Percentiles rank a stretch among this genome's conserved stretches.
phyloP scores from a whole-genome alignment of 2,329 filamentous ascomycete species.

The Sclerotinia subarctica region DNA sequence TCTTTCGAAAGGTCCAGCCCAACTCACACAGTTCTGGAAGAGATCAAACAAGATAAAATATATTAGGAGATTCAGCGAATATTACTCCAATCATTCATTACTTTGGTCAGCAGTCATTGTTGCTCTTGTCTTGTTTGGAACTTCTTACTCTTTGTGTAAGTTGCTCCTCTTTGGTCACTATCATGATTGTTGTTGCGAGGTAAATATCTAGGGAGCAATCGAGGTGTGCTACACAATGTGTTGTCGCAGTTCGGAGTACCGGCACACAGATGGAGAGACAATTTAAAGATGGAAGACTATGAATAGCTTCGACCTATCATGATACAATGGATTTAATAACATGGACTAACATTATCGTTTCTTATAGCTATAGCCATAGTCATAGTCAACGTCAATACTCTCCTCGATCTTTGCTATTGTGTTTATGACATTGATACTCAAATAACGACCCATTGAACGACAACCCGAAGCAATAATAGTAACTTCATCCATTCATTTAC shows the following conservation, averaged over 20 bases:
- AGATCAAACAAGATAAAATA: constrained; percentile 1
- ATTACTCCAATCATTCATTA: constrained; percentile 16
- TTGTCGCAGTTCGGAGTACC: background rate
- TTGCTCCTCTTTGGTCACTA: constrained; percentile 3
- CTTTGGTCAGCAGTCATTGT: constrained; percentile 1
- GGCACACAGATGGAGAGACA: background rate
- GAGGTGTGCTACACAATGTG: background rate
- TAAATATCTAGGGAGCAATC: background rate
- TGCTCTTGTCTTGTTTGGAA: constrained; percentile 19
- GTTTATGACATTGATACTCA: constrained; percentile 15
- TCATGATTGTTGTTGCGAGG: background rate
- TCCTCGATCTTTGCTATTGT: constrained; percentile 1
- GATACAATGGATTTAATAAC: background rate
- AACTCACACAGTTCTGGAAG: background rate
- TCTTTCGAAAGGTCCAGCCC: constrained; percentile 31
- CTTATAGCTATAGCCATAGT: constrained; percentile 12
- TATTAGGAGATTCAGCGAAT: constrained; percentile 12
- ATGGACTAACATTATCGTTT: constrained; percentile 1
- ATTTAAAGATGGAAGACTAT: background rate
- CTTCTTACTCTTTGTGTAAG: constrained; percentile 31
- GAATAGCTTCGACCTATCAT: background rate
- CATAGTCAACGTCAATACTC: constrained; percentile 11
- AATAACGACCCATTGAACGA: constrained; percentile 8
- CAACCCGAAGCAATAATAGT: constrained; percentile 4
- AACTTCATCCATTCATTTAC: constrained; percentile 13